Conservation (phyloP, 805 yeast genomes). For the Danielozyma ontarioensis region DNA sequence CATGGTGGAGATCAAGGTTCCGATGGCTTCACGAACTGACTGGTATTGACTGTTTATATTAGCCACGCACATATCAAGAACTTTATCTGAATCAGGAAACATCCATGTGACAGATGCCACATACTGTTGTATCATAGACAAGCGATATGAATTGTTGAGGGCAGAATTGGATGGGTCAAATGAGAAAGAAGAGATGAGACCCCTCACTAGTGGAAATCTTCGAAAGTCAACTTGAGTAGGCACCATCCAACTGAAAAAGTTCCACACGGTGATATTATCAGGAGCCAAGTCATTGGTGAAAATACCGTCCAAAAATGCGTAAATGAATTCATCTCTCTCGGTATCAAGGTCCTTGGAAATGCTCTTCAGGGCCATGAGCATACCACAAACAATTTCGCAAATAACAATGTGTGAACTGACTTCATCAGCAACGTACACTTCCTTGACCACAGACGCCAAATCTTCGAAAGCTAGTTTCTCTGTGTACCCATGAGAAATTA, state of each 20-base stretch:
- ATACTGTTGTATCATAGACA: slow-evolving; percentile 49
- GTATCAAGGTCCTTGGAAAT: slow-evolving; percentile 28
- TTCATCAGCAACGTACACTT: slow-evolving; percentile 57
- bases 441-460: slow-evolving; percentile 44
- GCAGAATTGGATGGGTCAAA: slow-evolving; percentile 56
- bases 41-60: slow-evolving; percentile 64
- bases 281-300: slow-evolving; percentile 62
- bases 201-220: slow-evolving; percentile 51
- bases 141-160: slow-evolving; percentile 55
- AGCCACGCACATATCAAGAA: slow-evolving; percentile 39
- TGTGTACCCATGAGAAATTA: slow-evolving; percentile 42
- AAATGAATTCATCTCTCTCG: slow-evolving; percentile 43
- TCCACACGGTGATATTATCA: slow-evolving; percentile 72
- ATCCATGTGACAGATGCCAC: slow-evolving; percentile 51
- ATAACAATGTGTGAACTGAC: slow-evolving; percentile 70
- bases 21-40: slow-evolving; percentile 65
- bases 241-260: slow-evolving; percentile 67
- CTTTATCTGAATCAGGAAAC: slow-evolving; percentile 43
- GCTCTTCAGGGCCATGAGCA: slow-evolving; percentile 46
- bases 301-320: slow-evolving; percentile 38
- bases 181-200: slow-evolving; percentile 41
- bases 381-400: slow-evolving; percentile 66
- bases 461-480: slow-evolving; percentile 45
- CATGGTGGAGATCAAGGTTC: slow-evolving; percentile 49
- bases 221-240: slow-evolving; percentile 64